These are phyloP conservation scores for Arabis hirsuta DNA, from an alignment of 345 rosid species.

Conservation along the genomic window DNA sequence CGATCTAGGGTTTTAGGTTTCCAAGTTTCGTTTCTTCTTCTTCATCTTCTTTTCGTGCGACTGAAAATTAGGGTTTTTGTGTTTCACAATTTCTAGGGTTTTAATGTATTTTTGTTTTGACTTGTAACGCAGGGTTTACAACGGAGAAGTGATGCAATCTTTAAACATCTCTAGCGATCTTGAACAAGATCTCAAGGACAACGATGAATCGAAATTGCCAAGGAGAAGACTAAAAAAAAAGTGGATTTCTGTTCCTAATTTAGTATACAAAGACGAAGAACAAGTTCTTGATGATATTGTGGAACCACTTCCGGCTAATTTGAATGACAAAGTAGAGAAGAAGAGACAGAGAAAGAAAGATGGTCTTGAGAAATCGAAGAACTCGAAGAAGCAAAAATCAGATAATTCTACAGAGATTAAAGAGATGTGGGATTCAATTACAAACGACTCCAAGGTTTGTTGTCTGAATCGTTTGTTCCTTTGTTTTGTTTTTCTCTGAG, in stretches of 20 bases:
- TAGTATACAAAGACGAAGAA: constrained; percentile 53
- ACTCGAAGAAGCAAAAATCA: constrained; percentile 46
- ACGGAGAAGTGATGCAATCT: not conserved
- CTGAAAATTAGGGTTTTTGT: too few species aligned
- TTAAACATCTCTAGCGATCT: not conserved
- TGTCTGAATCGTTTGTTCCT: not conserved
- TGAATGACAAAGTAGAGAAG: constrained; percentile 53
- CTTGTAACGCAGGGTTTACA: too few species aligned
- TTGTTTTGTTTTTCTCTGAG: constrained; percentile 18
- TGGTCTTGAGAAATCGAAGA: constrained; percentile 43
- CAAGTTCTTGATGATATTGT: constrained; percentile 47
- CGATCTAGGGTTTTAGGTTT: constrained; percentile 12
- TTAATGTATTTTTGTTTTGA: too few species aligned
- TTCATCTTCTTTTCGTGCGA: too few species aligned
- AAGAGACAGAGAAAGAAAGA: constrained; percentile 48
- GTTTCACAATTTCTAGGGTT: too few species aligned
- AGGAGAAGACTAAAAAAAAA: constrained; percentile 66
- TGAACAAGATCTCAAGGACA: constrained; percentile 12
- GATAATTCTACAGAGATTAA: constrained; percentile 53
- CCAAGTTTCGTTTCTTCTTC: not conserved
- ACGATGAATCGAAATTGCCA: constrained; percentile 28
- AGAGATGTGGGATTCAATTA: constrained; percentile 93
- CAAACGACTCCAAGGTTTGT: constrained; percentile 68
- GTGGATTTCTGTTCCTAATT: constrained; percentile 43
- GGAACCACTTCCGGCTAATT: constrained; percentile 30